Base-by-base conservation (phyloP, 2,329 filamentous ascomycete genomes). In the Pseudogymnoascus sp. region DNA sequence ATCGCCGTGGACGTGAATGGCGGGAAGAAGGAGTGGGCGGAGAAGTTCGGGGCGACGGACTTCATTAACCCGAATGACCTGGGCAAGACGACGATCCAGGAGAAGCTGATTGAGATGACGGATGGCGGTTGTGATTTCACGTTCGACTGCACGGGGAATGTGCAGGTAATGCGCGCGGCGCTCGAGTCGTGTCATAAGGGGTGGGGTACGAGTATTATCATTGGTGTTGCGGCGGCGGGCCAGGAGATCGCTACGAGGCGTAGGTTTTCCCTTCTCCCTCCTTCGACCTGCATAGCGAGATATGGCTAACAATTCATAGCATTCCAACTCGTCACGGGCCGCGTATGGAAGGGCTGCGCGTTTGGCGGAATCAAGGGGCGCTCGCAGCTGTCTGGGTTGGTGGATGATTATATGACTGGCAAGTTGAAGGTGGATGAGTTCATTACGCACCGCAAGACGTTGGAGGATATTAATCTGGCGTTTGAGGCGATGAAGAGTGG, bases 131-230 rank as follows among this genome's bases (percentile, higher is more conserved):
- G 92, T 75, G 94, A 99, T 80, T 97, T 97, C 82, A 99, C 94
- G 58, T 99, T 99, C 75, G 94, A 99, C 81, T 97, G 94, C 83
- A 99, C 94, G 5, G 94, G 94, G 64, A 97, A 97, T 72, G 92
- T 97, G 61, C 85, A 87, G 69, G 94, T 99, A 62, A 99, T 96
- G 94, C 85, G 94, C 66, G 89, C 91, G 61, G 94, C 94, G 41
- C 86, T 99, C 64, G 93, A 99, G 81, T 92, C 94, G 58, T 97
- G 92, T 82, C 94, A 99, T 83, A 99, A 99, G 85, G 94, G 94
- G 58, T 99, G 94, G 94, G 94, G 94, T n/a, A n/a, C 97, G 83
- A 95, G 90, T 75, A 96, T 99, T 77, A 86, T 99, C 76, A 99
- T 99, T 72, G 94, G 94, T 77, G 94, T 99, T 67, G 93, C 93